Evolutionary conservation across 2,329 filamentous ascomycete species (phyloP).

Genomic region (Pestalotiopsis sp.): DNA sequence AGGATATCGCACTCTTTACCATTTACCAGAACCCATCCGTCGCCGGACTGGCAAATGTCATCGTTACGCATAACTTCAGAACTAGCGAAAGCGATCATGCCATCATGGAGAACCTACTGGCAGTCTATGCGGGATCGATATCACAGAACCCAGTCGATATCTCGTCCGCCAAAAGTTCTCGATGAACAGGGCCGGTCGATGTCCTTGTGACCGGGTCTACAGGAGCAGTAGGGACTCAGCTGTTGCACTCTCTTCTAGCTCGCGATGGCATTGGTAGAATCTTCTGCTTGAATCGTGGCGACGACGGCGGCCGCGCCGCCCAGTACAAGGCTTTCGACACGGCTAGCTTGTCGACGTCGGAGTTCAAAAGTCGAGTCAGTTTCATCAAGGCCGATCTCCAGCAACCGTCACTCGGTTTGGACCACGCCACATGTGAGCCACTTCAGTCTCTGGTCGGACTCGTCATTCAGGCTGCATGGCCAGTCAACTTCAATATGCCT

Average conservation of each 20-base stretch:
- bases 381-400: slow-evolving; percentile 23
- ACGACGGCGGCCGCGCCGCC: background rate
- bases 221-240: background rate
- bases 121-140: background rate
- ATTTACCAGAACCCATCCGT: background rate
- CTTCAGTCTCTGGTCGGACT: slow-evolving; percentile 16
- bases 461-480: slow-evolving; percentile 27
- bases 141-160: background rate
- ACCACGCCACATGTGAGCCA: slow-evolving; percentile 13
- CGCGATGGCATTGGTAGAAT: background rate
- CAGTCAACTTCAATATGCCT: slow-evolving; percentile 27
- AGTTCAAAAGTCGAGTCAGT: slow-evolving; percentile 17
- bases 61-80: background rate
- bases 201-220: background rate
- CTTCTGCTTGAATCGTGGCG: background rate
- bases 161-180: background rate
- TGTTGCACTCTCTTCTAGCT: background rate
- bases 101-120: background rate
- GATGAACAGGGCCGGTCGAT: background rate
- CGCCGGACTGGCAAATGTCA: background rate
- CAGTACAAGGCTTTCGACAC: background rate
- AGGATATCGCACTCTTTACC: background rate
- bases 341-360: background rate
- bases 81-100: background rate
- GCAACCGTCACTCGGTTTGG: slow-evolving; percentile 21